These are phyloP conservation scores for Colletotrichum liaoningense DNA, from an alignment of 2,329 filamentous ascomycete species.

Conservation along the genomic window DNA sequence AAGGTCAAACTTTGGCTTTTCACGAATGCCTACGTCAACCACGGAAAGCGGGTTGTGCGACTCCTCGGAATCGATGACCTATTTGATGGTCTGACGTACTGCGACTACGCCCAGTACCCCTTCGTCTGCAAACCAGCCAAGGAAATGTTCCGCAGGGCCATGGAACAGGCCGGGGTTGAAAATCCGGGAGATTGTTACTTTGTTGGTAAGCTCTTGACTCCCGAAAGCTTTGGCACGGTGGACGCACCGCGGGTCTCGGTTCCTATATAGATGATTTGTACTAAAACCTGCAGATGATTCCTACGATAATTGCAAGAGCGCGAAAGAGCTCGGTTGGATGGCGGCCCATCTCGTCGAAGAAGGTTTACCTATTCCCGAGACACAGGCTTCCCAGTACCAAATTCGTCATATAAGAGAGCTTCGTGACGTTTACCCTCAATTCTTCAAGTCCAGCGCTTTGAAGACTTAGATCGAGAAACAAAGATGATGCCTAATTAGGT, in stretches of 20 bases:
- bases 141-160: constrained; percentile 89
- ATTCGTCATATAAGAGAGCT: constrained; percentile 83
- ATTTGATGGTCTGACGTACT: constrained; percentile 96
- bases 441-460: constrained; percentile 73
- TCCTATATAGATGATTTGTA: background rate
- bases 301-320: constrained; percentile 80
- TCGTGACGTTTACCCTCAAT: constrained; percentile 79
- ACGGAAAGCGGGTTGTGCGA: constrained; percentile 84
- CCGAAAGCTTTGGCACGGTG: background rate
- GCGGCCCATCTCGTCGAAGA: constrained; percentile 88
- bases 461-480: background rate
- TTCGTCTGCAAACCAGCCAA: constrained; percentile 89
- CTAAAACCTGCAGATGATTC: constrained; percentile 80
- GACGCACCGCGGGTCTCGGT: background rate
- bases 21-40: constrained; percentile 94
- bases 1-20: constrained; percentile 96
- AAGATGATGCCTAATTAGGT: background rate
- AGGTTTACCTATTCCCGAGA: constrained; percentile 70
- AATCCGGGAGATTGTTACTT: constrained; percentile 84
- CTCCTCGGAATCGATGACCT: constrained; percentile 88
- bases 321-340: constrained; percentile 85
- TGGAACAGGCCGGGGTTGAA: constrained; percentile 81
- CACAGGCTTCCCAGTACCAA: constrained; percentile 77
- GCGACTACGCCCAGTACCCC: constrained; percentile 81
- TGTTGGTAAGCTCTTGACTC: constrained; percentile 74